Base-by-base conservation (phyloP, 345 rosid species). In the Rhodamnia argentea region DNA sequence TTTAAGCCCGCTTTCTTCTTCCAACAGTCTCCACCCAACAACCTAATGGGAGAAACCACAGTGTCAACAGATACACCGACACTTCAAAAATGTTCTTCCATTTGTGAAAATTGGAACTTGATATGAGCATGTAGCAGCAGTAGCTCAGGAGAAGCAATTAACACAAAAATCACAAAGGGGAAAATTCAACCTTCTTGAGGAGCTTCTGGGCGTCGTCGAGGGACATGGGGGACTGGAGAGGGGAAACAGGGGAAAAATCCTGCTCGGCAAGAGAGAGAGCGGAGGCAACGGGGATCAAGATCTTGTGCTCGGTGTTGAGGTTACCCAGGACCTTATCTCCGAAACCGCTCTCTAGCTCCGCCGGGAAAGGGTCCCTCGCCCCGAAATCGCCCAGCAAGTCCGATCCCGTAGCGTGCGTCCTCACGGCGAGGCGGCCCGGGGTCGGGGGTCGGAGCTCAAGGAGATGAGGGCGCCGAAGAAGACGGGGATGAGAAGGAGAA, bases 1-100 rank as follows among this genome's bases (percentile, higher is more conserved):
- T 83, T 94, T 95, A 44, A 94, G 89, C 57, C 96, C 94, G 2
- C 93, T 93, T 52, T 91, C 94, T 87, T 91, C 94, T 12, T 96
- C 98, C 88, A 95, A 86, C 52, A 97, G 89, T 86, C 98, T 96
- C 99, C 99, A 97, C 24, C 99, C 99, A 74, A 96, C 42, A 81
- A 97, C 95, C 99, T 95, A 82, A 82, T 12, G 51, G 62, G 47
- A 54, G 44, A 82, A 60, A 57, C n/a, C 55, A n/a, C 12, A 11
- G 23, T 40, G 20, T 84, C 85, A 44, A 56, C 32, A 22, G 27
- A 83, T 23, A 37, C 51, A 13, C 29, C n/a, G 56, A 11, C 51
- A 55, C 58, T 27, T 29, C 62, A 40, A 52, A 52, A 52, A 29
- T 3, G 47, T 18, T 70, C 78, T 70, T 4, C 47, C 78, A 37